Percentiles rank a stretch among this genome's conserved stretches.
These are phyloP conservation scores for Sonneratia caseolaris DNA, from an alignment of 345 rosid species.

Conservation along the genomic window DNA sequence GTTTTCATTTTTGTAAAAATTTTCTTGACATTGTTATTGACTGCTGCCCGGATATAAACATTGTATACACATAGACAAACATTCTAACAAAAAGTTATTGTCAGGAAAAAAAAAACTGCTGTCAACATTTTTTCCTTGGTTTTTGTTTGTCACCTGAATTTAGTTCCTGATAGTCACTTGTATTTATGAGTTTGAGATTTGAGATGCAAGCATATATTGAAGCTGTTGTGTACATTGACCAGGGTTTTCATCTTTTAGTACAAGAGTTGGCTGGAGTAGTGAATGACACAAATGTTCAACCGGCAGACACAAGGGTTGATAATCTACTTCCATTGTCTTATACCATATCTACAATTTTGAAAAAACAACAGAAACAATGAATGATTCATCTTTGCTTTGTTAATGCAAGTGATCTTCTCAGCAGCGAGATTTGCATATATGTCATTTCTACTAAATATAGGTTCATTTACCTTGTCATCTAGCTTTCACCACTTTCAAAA, in stretches of 20 bases:
- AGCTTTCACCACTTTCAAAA: background rate
- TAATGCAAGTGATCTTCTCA: too few species aligned
- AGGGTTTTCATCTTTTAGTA: conserved; percentile 58
- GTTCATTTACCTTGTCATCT: background rate
- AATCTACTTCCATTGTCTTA: conserved; percentile 5
- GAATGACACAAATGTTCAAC: conserved; percentile 20
- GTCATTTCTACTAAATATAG: background rate
- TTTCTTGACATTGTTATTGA: too few species aligned
- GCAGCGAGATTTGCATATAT: background rate
- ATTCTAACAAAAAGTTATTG: too few species aligned
- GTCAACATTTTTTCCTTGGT: background rate
- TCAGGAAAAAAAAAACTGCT: too few species aligned
- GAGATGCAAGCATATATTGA: background rate
- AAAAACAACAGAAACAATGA: too few species aligned
- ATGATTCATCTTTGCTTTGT: too few species aligned
- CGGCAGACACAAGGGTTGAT: conserved; percentile 39
- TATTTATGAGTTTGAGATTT: background rate
- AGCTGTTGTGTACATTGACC: background rate
- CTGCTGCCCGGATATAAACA: too few species aligned
- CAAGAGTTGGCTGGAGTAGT: conserved; percentile 32
- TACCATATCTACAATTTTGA: background rate
- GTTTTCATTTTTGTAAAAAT: too few species aligned
- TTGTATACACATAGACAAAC: too few species aligned
- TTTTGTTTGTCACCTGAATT: background rate
- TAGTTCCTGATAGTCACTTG: background rate